Conservation (phyloP, 2,329 filamentous ascomycete genomes). For the Delphinella strobiligena region DNA sequence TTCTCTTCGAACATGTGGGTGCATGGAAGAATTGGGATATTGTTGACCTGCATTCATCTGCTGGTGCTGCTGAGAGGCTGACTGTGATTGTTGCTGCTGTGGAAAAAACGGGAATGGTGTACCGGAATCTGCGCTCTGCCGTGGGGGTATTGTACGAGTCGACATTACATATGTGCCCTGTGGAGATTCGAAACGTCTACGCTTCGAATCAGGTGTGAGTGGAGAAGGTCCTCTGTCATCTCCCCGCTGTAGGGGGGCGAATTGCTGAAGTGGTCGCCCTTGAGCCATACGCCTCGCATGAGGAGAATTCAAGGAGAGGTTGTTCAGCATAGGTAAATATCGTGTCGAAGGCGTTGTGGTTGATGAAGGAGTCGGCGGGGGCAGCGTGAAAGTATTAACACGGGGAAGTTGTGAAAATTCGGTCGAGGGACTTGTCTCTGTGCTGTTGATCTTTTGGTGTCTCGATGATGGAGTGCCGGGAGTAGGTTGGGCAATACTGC, state of each 20-base stretch:
- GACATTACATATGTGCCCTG: slow-evolving; percentile 28
- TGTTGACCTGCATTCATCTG: slow-evolving; percentile 27
- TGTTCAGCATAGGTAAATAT: slow-evolving; percentile 22
- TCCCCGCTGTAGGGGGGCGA: slow-evolving; percentile 15
- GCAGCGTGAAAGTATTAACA: slow-evolving; percentile 10
- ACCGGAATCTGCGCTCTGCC: slow-evolving; percentile 20
- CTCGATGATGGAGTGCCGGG: slow-evolving; percentile 16
- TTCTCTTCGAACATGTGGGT: slow-evolving; percentile 18
- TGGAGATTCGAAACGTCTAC: slow-evolving; percentile 46
- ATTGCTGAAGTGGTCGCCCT: slow-evolving; percentile 3
- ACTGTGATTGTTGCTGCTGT: neutral
- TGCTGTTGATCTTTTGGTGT: slow-evolving; percentile 1
- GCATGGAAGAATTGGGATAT: slow-evolving; percentile 20
- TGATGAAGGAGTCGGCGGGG: slow-evolving; percentile 19
- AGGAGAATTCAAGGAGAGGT: slow-evolving; percentile 24
- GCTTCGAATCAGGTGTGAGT: slow-evolving; percentile 46
- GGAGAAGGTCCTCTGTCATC: slow-evolving; percentile 28
- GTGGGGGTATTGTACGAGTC: slow-evolving; percentile 21
- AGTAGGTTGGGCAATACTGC: slow-evolving; percentile 37
- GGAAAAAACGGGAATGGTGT: slow-evolving; percentile 25
- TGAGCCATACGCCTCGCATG: slow-evolving; percentile 13
- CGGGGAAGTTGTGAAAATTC: slow-evolving; percentile 5
- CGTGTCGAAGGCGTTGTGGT: slow-evolving; percentile 21
- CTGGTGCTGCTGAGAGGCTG: slow-evolving; percentile 26
- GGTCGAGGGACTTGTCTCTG: slow-evolving; percentile 6